Evolutionary conservation across 1,284 basidiomycete genomes (phyloP), one percentile per base, ranked within the genome.

Genomic region (Takashimella koratensis): DNA sequence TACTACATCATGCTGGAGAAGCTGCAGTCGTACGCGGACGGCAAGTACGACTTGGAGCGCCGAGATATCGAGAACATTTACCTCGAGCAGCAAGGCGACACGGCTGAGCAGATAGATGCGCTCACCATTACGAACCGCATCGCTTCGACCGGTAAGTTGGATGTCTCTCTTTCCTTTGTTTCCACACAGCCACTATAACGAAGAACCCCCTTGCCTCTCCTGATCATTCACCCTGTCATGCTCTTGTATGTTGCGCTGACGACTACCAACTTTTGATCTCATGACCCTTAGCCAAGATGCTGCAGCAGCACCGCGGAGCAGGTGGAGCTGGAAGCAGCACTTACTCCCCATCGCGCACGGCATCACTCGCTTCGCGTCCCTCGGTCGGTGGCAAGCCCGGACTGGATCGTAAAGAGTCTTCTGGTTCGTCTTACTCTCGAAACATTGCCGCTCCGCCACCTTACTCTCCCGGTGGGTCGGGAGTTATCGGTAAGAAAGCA

Each of bases 1-100:
- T 95, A 86, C 77, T 97, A 96, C 76, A 79, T 95, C 56, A 85
- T 96, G 70, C 81, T 95, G 57, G 95, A 98, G 77, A 94, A 94
- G 79, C 79, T 97, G 68, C 88, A 89, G 71, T 82, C 82, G 30
- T 98, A 95, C 70, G 83, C 87, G 2, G 87, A 94, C 58, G 84
- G 84, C 54, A 90, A 88, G 70, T 94, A 88, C 73, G 88, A 94
- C 61, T 70, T 85, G 10, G 78, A 84, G 39, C 82, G 85, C 22
- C 79, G 82, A 20, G 85, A 91, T 65, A 89, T 96, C 45, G 84
- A 85, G 57, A 75, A 79, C 46, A 86, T 88, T 48, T 98, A 92
- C 73, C 84, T 90, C 67, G 79, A 80, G 54, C 86, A 86, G 62
- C 83, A 90, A 16, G 86, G 85, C 22, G 90, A 97, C 65, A 84